A percentile compares a stretch with the other conserved stretches of the same genome.
phyloP scores from a whole-genome alignment of 2,329 filamentous ascomycete genomes.

The Cytospora piceae region DNA sequence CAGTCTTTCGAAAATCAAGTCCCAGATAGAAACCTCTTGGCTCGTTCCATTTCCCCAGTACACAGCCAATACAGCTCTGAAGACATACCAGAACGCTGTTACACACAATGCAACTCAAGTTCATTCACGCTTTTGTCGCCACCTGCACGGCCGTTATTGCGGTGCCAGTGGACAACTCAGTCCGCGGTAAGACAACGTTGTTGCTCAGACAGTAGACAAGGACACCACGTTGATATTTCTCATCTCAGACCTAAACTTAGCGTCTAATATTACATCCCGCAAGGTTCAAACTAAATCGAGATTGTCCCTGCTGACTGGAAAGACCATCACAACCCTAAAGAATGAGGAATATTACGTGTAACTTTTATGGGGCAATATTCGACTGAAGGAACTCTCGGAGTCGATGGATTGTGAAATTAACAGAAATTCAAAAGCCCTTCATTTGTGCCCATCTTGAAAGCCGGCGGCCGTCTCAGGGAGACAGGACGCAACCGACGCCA shows the following conservation, averaged over 20 bases:
- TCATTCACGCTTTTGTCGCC: constrained; percentile 10
- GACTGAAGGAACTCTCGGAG: too few relatives aligned
- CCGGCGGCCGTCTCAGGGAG: too few relatives aligned
- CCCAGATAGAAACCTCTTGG: background rate
- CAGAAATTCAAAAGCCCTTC: too few relatives aligned
- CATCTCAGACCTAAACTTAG: constrained; percentile 5
- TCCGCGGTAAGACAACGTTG: background rate
- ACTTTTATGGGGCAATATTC: too few relatives aligned
- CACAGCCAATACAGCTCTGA: background rate
- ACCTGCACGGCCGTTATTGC: constrained; percentile 10
- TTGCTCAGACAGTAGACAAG: background rate
- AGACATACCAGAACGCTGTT: background rate
- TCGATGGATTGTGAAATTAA: too few relatives aligned
- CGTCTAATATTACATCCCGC: background rate
- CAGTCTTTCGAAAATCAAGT: background rate
- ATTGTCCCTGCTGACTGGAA: too few relatives aligned
- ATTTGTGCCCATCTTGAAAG: too few relatives aligned
- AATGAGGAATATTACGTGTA: too few relatives aligned
- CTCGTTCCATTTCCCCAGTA: background rate
- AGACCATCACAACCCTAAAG: too few relatives aligned
- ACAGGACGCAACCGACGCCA: too few relatives aligned
- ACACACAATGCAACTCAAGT: constrained; percentile 16
- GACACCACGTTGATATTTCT: background rate
- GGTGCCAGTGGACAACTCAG: constrained; percentile 12
- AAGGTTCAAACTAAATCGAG: background rate